These are phyloP conservation scores for Aristolochia fimbriata DNA, from an alignment of 164 flowering plant genomes.

Conservation along the genomic window DNA sequence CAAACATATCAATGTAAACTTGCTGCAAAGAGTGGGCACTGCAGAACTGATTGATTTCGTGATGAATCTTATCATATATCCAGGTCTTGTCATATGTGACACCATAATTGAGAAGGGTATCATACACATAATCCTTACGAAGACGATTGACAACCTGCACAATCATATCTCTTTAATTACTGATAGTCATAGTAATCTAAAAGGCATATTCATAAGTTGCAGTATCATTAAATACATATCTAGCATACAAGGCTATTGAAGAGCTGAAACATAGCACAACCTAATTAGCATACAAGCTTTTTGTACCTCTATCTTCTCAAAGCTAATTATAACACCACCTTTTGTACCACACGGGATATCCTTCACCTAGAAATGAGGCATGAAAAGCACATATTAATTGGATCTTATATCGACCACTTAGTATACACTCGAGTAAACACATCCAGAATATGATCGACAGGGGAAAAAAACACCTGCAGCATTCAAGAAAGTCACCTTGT, in stretches of 20 bases:
- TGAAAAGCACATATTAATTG: no score
- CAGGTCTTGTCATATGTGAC: slow-evolving; percentile 91
- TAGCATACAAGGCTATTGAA: not conserved
- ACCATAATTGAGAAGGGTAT: slow-evolving; percentile 83
- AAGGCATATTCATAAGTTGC: no score
- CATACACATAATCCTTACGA: slow-evolving; percentile 69
- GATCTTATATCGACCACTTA: no score
- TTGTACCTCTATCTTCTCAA: slow-evolving; percentile 85
- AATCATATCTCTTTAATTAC: not conserved
- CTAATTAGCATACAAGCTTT: not conserved
- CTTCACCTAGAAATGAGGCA: slow-evolving; percentile 40
- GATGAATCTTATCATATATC: slow-evolving; percentile 98
- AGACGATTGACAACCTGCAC: slow-evolving; percentile 91
- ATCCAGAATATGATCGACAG: no score
- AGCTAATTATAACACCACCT: slow-evolving; percentile 97
- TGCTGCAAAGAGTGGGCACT: slow-evolving; percentile 87
- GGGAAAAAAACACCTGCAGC: no score
- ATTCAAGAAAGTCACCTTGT: slow-evolving; percentile 35
- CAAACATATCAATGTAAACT: slow-evolving; percentile 94
- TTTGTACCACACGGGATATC: slow-evolving; percentile 98
- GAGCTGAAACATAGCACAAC: not conserved
- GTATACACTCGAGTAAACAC: no score
- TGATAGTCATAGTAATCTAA: no score
- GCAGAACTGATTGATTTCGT: slow-evolving; percentile 97
- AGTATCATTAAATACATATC: not conserved